These are phyloP conservation scores for Apophysomyces elegans DNA, from an alignment of 371 early-diverging fungal genomes.

Conservation along the genomic window DNA sequence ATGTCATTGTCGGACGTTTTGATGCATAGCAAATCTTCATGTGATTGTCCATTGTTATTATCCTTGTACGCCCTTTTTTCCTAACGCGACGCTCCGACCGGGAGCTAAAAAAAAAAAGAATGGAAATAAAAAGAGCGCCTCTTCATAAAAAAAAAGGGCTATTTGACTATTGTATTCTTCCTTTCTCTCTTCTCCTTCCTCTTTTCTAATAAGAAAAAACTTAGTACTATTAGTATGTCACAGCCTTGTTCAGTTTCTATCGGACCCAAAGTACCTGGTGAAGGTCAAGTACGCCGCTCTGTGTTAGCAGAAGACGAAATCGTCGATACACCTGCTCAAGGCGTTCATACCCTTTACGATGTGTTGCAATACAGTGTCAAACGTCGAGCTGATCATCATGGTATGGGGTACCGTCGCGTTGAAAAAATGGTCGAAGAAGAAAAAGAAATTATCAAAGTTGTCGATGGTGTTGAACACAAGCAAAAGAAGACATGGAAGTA, in stretches of 20 bases:
- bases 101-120: conserved; percentile 9
- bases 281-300: conserved; percentile 57
- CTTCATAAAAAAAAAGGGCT: neutral
- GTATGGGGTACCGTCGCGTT: conserved; percentile 71
- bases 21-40: conserved; percentile 5
- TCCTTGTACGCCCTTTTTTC: neutral
- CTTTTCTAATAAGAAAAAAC: neutral
- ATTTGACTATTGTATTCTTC: neutral
- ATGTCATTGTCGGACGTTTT: neutral
- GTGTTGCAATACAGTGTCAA: conserved; percentile 55
- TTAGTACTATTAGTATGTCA: neutral
- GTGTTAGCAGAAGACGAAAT: conserved; percentile 59
- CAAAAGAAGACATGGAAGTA: conserved; percentile 84
- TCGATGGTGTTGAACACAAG: conserved; percentile 64
- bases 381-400: conserved; percentile 51
- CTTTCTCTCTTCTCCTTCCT: neutral
- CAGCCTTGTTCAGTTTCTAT: conserved; percentile 17
- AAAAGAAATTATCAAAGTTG: conserved; percentile 73
- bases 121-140: neutral
- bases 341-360: conserved; percentile 73
- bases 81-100: conserved; percentile 7
- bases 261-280: conserved; percentile 39
- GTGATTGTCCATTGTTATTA: conserved; percentile 5
- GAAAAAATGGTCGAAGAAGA: conserved; percentile 72
- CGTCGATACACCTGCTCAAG: conserved; percentile 54